Conservation (phyloP, 1,139 yeast genomes). For the Candida sp. region DNA sequence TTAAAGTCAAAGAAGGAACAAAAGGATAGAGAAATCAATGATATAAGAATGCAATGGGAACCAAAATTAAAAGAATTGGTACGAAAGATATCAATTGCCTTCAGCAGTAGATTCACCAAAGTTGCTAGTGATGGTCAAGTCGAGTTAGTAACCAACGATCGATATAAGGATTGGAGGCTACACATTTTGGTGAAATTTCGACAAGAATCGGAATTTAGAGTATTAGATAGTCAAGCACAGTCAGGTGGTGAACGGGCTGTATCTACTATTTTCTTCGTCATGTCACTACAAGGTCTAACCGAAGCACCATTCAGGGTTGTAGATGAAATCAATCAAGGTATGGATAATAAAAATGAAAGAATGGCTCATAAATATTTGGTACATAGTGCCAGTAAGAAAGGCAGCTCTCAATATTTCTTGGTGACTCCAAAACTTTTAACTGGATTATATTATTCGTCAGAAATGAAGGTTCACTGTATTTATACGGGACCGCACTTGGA, state of each 20-base stretch:
- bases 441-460: conserved; percentile 71
- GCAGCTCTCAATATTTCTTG: conserved; percentile 75
- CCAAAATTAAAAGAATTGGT: conserved; percentile 52
- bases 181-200: conserved; percentile 86
- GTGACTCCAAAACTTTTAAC: conserved; percentile 91
- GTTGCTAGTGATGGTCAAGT: conserved; percentile 90
- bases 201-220: conserved; percentile 64
- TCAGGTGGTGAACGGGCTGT: conserved; percentile 99
- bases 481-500: conserved; percentile 52
- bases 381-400: conserved; percentile 68
- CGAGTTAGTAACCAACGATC: conserved; percentile 48
- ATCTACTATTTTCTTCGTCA: conserved; percentile 84
- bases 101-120: conserved; percentile 60
- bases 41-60: conserved; percentile 51
- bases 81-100: conserved; percentile 53
- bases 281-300: conserved; percentile 89
- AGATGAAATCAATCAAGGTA: conserved; percentile 98
- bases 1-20: conserved; percentile 20
- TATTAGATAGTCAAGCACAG: conserved; percentile 81
- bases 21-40: conserved; percentile 32
- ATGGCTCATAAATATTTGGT: conserved; percentile 86
- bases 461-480: conserved; percentile 87
- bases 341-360: conserved; percentile 94
- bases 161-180: conserved; percentile 76
- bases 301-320: conserved; percentile 92